Percentiles rank a stretch among this genome's conserved stretches.
Evolutionary conservation across 345 rosid species (phyloP).

Genomic region (Eucalyptus fibrosa): DNA sequence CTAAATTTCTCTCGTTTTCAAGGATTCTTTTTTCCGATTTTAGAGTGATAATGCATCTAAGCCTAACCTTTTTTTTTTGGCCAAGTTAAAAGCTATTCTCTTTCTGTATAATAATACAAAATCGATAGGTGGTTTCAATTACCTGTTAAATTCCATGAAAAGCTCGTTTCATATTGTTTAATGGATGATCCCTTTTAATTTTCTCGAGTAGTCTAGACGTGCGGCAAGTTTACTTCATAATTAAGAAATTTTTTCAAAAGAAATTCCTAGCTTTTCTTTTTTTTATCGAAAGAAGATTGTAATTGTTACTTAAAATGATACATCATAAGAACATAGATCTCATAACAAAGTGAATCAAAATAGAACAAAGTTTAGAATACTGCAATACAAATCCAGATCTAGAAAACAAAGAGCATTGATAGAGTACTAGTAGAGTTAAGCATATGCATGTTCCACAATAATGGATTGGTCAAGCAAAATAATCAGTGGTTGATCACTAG

Average conservation of each 20-base stretch:
- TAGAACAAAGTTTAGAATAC: no score
- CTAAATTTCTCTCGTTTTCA: background rate
- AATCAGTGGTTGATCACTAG: no score
- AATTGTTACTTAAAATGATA: no score
- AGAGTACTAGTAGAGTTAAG: no score
- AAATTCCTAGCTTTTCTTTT: background rate
- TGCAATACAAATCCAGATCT: background rate
- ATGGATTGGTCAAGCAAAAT: no score
- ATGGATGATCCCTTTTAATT: background rate
- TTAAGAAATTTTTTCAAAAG: no score
- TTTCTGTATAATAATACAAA: background rate
- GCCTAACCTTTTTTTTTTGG: background rate
- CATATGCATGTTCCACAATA: no score
- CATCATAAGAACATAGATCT: background rate
- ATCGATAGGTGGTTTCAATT: background rate
- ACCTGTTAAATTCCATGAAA: background rate
- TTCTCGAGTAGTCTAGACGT: background rate
- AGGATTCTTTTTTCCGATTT: background rate
- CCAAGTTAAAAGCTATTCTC: background rate
- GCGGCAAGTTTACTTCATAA: background rate
- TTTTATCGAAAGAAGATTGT: background rate
- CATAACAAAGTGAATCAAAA: background rate
- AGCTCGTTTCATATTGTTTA: background rate
- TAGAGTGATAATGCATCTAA: background rate
- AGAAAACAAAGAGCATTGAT: background rate